Evolutionary conservation across 805 yeast genomes (phyloP), one percentile per base, ranked within the genome.

Genomic region (Yarrowia sp.): DNA sequence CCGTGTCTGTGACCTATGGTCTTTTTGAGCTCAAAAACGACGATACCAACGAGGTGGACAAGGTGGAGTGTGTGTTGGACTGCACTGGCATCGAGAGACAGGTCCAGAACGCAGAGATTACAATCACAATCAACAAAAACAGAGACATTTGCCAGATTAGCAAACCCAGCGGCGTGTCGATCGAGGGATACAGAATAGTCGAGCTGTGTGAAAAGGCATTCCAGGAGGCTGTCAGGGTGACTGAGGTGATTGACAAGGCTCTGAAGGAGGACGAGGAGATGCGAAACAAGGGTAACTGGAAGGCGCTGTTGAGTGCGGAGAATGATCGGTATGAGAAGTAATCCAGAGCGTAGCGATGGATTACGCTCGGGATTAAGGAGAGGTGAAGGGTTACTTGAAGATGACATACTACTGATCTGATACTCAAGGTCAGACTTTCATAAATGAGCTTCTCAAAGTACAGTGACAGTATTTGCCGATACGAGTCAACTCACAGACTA

Each of bases 101-200:
- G 17, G 77, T 92, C 20, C 82, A 94, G 69, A 88, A 87, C 55
- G 97, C 98, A 30, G 84, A 86, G 2, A 81, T 94, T 78, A 91
- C 96, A 0, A 86, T 95, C 39, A 92, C 99, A 0, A 78, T 93
- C 68, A 95, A 95, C 76, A 91, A 90, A 72, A 94, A 94, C 75
- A 85, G 94, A 71, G 99, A 95, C 74, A 81, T 95, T 9, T 93
- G 97, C 60, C 99, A 95, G 76, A 82, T 95, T 36, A 84, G 89
- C 50, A 61, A 95, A 94, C 74, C 90, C 92, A 39, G 99, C 98
- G 63, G 98, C 97, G 0, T 79, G 90, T 55, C 90, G 93, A 8
- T 85, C 94, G 71, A 93, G 91, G 73, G 91, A 95, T 0, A 74
- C 83, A 43, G 79, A 84, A 33, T 78, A 94, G 61, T 80, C 91